Evolutionary conservation across 2,329 filamentous ascomycete species (phyloP).

Genomic region (Pseudocercospora cruenta): DNA sequence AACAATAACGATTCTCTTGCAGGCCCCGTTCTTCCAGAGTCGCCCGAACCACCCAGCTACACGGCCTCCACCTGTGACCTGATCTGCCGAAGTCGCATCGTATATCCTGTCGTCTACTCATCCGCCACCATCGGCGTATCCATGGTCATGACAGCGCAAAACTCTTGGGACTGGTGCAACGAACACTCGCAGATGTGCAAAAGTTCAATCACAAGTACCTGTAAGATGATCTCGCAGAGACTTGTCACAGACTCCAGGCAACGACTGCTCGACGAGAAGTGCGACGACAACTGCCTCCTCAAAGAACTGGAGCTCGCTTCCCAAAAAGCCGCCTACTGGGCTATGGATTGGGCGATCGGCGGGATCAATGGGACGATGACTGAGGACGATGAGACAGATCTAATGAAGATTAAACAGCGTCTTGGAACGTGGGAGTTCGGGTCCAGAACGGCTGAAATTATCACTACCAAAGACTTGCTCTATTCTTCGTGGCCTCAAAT

Average conservation of each 20-base stretch:
- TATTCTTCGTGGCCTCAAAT: neutral
- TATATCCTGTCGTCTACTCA: neutral
- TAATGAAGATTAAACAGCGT: neutral
- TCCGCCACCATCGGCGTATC: neutral
- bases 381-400: neutral
- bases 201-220: neutral
- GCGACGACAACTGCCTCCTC: neutral
- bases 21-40: neutral
- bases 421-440: neutral
- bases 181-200: neutral
- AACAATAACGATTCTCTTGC: neutral
- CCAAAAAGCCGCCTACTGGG: neutral
- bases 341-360: neutral
- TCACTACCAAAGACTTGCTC: neutral
- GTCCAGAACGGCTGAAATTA: neutral
- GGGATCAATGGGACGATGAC: neutral
- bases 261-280: neutral
- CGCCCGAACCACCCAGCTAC: neutral
- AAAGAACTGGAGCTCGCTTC: neutral
- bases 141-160: neutral
- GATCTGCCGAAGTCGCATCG: neutral
- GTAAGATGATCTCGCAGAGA: neutral
- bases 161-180: neutral
- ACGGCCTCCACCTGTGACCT: neutral
- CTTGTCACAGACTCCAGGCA: neutral